Evolutionary conservation across 1,284 basidiomycete genomes (phyloP).

Genomic region (Ganoderma boninense): DNA sequence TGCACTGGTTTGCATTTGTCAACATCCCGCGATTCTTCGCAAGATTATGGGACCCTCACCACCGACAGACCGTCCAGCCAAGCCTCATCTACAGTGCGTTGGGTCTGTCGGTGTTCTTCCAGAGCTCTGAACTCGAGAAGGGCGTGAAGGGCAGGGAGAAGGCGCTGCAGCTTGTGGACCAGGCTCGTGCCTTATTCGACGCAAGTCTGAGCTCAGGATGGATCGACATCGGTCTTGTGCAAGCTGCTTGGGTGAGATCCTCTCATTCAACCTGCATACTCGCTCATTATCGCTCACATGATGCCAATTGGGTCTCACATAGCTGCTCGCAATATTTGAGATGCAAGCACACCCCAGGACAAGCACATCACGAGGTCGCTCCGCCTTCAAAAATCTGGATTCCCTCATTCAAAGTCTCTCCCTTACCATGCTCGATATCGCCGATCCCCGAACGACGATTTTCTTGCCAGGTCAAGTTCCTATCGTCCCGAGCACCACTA

Average conservation of each 20-base stretch:
- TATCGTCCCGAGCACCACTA: slow-evolving; percentile 36
- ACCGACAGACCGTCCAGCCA: slow-evolving; percentile 68
- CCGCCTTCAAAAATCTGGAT: slow-evolving; percentile 68
- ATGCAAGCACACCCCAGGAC: slow-evolving; percentile 71
- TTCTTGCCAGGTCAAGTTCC: slow-evolving; percentile 44
- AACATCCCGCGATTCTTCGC: slow-evolving; percentile 73
- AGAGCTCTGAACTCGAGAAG: slow-evolving; percentile 67
- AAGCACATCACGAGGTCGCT: slow-evolving; percentile 57
- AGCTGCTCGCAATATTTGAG: slow-evolving; percentile 78
- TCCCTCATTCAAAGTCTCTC: slow-evolving; percentile 68
- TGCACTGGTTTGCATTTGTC: slow-evolving; percentile 77
- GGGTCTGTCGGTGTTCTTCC: slow-evolving; percentile 70
- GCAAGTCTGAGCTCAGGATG: slow-evolving; percentile 72
- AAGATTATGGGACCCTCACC: slow-evolving; percentile 59
- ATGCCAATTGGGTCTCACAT: background rate
- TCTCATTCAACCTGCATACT: background rate
- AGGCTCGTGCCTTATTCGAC: slow-evolving; percentile 73
- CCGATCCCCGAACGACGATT: slow-evolving; percentile 48
- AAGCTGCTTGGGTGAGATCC: slow-evolving; percentile 72
- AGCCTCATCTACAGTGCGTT: slow-evolving; percentile 68
- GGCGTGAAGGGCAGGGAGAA: slow-evolving; percentile 53
- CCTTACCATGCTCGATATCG: slow-evolving; percentile 56
- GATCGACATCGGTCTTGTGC: slow-evolving; percentile 73
- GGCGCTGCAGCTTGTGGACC: slow-evolving; percentile 66
- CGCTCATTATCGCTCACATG: background rate